A percentile compares a stretch with the other conserved stretches of the same genome.
Conservation (phyloP, 352 stramenopile species). For the Globisporangium cylindrosporum region DNA sequence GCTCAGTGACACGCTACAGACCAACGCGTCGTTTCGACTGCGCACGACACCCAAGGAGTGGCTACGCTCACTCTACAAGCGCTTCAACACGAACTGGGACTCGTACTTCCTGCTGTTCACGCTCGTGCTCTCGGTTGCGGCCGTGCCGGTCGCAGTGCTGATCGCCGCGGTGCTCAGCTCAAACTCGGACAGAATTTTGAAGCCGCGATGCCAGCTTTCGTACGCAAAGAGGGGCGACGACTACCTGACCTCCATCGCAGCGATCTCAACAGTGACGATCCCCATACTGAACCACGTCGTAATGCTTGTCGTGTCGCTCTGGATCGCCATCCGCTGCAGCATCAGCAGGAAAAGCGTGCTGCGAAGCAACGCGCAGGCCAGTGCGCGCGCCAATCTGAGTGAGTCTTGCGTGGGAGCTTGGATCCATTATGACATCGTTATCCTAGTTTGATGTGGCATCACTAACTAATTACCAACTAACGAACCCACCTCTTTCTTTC, state of each 20-base stretch:
- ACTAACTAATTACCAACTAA: background rate
- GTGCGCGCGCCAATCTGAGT: constrained; percentile 76
- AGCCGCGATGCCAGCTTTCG: constrained; percentile 39
- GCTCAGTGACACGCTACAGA: constrained; percentile 12
- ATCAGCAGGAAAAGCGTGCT: constrained; percentile 70
- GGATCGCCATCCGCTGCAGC: constrained; percentile 76
- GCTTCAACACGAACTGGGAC: constrained; percentile 70
- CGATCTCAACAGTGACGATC: constrained; percentile 50
- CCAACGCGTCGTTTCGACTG: constrained; percentile 10
- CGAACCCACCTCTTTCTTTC: background rate
- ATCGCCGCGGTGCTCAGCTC: constrained; percentile 36
- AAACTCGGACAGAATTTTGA: constrained; percentile 31
- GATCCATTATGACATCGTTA: background rate
- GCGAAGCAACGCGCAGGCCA: constrained; percentile 41
- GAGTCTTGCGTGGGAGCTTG: background rate
- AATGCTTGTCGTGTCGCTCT: constrained; percentile 56
- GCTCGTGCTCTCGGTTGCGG: constrained; percentile 46
- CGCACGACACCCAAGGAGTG: constrained; percentile 10
- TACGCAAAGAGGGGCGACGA: constrained; percentile 19
- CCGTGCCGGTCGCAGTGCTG: constrained; percentile 39
- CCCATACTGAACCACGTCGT: constrained; percentile 67
- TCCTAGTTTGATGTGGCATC: background rate
- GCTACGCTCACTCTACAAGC: constrained; percentile 44
- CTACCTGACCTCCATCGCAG: constrained; percentile 36
- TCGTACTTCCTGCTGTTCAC: constrained; percentile 63